Evolutionary conservation across 805 yeast genomes (phyloP), one percentile per base, ranked within the genome.

Genomic region (Blastobotrys terrestris): DNA sequence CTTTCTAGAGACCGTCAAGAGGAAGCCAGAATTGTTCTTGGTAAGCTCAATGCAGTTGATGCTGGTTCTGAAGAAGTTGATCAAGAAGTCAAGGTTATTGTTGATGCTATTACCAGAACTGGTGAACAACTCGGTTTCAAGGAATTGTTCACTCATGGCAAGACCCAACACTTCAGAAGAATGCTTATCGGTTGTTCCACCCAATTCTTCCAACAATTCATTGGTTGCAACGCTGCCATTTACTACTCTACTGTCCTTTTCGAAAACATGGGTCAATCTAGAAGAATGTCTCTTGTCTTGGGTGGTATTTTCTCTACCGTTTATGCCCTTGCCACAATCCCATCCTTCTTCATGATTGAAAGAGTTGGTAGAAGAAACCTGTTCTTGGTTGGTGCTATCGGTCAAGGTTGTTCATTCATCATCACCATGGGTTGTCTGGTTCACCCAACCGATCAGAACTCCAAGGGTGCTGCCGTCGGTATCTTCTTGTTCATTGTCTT

Each of bases 291-390:
- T 3, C 48, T 60, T 35, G 54, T 60, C 48, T 50, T 60, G 40
- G 63, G 63, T 39, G 63, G 63, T 51, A 58, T 60, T 31, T 58
- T 60, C 44, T 44, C 61, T 22, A 57, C 60, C 35, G 48, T 58
- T 18, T 60, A 58, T 46, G 61, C 60, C 39, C 19, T 58, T 20
- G 53, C 58, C 42, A 58, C 63, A n/a, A 58, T 59, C 44, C 62
- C 62, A 8, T 59, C 62, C 59, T 80, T 79, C 76, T 59, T 59
- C 56, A 41, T 59, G 49, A 55, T 60, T 42, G 63, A 60, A 35
- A 44, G 57, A 31, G 51, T 83, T 35, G 91, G 91, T 63, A 80
- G 92, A 77, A 77, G 91, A 70, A 76, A 77, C 40, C 64, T 82
- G 50, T 75, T 77, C 65, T 53, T 81, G 56, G 66, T 69, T 47